These are phyloP conservation scores for Phytophthora chlamydospora DNA, from an alignment of 352 stramenopile species.

Conservation along the genomic window DNA sequence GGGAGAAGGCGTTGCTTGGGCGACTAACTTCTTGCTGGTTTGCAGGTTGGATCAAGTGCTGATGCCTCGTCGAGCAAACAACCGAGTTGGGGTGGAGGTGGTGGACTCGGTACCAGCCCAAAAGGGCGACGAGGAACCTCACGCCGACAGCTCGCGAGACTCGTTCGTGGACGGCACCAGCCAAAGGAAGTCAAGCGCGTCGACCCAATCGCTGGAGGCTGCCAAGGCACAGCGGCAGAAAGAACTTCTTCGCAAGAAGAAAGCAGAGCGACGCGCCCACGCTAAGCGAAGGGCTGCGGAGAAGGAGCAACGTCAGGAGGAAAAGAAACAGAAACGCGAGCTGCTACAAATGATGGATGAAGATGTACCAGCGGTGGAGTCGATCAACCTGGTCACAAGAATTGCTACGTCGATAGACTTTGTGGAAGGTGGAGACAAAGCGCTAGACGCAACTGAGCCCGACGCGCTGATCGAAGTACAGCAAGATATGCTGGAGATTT, in stretches of 20 bases:
- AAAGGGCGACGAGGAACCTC: slow-evolving; percentile 24
- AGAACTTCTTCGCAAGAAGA: slow-evolving; percentile 58
- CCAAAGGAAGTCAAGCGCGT: slow-evolving; percentile 11
- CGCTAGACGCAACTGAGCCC: background rate
- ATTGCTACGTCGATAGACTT: no score
- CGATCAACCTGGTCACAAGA: no score
- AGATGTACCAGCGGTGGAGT: slow-evolving; percentile 1
- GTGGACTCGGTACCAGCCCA: slow-evolving; percentile 1
- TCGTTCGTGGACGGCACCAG: slow-evolving; percentile 2
- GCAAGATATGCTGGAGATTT: background rate
- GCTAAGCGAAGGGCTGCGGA: slow-evolving; percentile 44
- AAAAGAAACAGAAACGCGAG: slow-evolving; percentile 28
- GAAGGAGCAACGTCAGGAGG: slow-evolving; percentile 23
- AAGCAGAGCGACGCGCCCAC: slow-evolving; percentile 50
- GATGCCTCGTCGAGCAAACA: slow-evolving; percentile 31
- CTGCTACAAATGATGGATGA: slow-evolving; percentile 17
- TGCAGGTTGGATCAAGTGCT: background rate
- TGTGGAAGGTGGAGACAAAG: background rate
- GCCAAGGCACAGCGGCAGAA: slow-evolving; percentile 44
- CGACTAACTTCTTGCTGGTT: background rate
- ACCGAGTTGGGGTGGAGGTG: slow-evolving; percentile 33
- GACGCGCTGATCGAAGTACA: background rate
- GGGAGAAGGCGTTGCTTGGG: background rate
- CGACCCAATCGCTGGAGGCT: slow-evolving; percentile 20
- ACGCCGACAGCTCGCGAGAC: slow-evolving; percentile 7